phyloP scores from a whole-genome alignment of 768 basidiomycete genomes.

The Hygrophorus pudorinus region DNA sequence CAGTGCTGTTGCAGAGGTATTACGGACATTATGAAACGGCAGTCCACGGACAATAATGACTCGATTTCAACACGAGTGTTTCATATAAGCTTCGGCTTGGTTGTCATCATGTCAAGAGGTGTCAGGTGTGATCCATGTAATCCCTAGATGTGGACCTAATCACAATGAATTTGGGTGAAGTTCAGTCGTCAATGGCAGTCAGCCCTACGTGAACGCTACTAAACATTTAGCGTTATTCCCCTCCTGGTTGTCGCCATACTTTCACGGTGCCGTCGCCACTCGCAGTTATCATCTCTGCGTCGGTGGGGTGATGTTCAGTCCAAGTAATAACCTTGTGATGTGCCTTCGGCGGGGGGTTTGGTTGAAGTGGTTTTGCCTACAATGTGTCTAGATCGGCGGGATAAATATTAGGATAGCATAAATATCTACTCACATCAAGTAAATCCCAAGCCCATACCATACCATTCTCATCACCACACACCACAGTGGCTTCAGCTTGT shows the following conservation, averaged over 20 bases:
- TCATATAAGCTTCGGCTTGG: too few species aligned
- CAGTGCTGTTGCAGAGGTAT: too few species aligned
- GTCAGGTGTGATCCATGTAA: too few species aligned
- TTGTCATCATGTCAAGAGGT: too few species aligned
- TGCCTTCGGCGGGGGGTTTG: conserved; percentile 65
- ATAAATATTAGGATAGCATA: conserved; percentile 2
- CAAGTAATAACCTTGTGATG: conserved; percentile 85
- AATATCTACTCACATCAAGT: conserved; percentile 71
- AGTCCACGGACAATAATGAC: too few species aligned
- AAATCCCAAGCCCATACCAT: conserved; percentile 89
- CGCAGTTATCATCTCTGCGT: conserved; percentile 79
- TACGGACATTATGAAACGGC: too few species aligned
- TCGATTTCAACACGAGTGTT: too few species aligned
- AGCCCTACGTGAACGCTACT: background rate
- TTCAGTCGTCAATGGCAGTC: too few species aligned
- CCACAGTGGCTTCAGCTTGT: conserved; percentile 67
- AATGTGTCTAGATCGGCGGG: conserved; percentile 6
- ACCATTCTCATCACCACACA: conserved; percentile 89
- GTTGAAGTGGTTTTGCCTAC: conserved; percentile 62
- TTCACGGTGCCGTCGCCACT: conserved; percentile 89
- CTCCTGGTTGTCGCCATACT: conserved; percentile 59
- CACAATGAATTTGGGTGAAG: too few species aligned
- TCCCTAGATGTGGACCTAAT: too few species aligned
- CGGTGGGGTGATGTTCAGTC: conserved; percentile 83
- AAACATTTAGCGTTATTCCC: background rate